Evolutionary conservation across 1,139 yeast species (phyloP).

Genomic region (Yamadazyma epiphylla): DNA sequence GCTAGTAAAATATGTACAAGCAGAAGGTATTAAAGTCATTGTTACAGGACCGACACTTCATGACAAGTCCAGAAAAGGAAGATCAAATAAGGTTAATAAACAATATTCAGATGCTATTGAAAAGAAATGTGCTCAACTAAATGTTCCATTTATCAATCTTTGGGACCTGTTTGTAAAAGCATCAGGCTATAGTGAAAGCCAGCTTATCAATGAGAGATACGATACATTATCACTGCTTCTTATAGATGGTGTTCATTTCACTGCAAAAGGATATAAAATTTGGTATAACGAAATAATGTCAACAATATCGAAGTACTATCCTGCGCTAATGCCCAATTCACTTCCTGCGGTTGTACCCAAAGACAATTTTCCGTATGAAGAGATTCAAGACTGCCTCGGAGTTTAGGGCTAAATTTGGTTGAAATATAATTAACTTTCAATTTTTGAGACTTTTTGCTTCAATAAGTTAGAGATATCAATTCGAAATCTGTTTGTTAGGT

Average conservation of each 20-base stretch:
- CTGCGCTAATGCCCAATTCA: too few relatives aligned
- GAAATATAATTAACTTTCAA: too few relatives aligned
- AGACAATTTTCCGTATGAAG: too few relatives aligned
- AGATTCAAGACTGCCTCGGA: too few relatives aligned
- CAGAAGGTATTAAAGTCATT: constrained; percentile 44
- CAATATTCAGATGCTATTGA: constrained; percentile 49
- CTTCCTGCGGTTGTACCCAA: too few relatives aligned
- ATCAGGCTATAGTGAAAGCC: constrained; percentile 11
- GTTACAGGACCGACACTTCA: constrained; percentile 65
- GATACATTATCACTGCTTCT: constrained; percentile 17
- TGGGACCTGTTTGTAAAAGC: constrained; percentile 23
- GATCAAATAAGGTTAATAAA: constrained; percentile 24
- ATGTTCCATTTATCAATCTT: constrained; percentile 53
- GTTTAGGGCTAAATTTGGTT: too few relatives aligned
- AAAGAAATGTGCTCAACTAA: constrained; percentile 38
- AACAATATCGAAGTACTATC: constrained; percentile 39
- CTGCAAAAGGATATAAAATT: constrained; percentile 55
- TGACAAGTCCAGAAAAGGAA: constrained; percentile 24
- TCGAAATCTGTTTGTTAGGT: too few relatives aligned
- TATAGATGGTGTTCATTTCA: constrained; percentile 67
- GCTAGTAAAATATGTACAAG: constrained; percentile 36
- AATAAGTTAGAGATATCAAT: too few relatives aligned
- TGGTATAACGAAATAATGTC: constrained; percentile 40
- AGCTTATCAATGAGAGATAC: constrained; percentile 12
- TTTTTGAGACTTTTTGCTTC: too few relatives aligned